phyloP scores from a whole-genome alignment of 2,329 filamentous ascomycete genomes.

The Aspergillus vadensis region DNA sequence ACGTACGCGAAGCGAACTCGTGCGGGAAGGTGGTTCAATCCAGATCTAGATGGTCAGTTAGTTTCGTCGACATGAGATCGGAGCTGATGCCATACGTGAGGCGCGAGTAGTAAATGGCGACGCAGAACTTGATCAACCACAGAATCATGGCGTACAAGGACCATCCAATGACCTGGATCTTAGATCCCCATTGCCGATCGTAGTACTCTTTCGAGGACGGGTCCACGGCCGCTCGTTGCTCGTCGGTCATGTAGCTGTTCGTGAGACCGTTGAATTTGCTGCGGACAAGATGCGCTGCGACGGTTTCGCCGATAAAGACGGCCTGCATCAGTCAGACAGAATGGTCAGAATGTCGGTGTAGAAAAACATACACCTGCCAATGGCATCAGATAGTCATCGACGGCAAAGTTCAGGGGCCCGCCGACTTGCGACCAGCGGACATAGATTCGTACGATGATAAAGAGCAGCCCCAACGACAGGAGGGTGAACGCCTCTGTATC shows the following conservation, averaged over 20 bases:
- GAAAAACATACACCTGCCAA: slow-evolving; percentile 48
- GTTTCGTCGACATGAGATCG: too few species aligned
- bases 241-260: slow-evolving; percentile 58
- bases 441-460: slow-evolving; percentile 54
- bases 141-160: slow-evolving; percentile 55
- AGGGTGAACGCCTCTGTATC: slow-evolving; percentile 50
- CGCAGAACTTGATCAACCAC: slow-evolving; percentile 55
- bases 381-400: slow-evolving; percentile 60
- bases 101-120: slow-evolving; percentile 58
- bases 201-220: slow-evolving; percentile 49
- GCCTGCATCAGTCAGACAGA: slow-evolving; percentile 32
- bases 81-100: slow-evolving; percentile 43
- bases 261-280: slow-evolving; percentile 53
- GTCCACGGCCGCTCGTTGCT: slow-evolving; percentile 49
- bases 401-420: slow-evolving; percentile 45
- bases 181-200: slow-evolving; percentile 52
- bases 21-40: slow-evolving; percentile 40
- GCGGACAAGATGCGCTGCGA: slow-evolving; percentile 51
- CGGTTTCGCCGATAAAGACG: slow-evolving; percentile 52
- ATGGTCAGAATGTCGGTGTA: neutral
- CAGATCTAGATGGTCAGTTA: slow-evolving; percentile 34
- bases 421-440: slow-evolving; percentile 51
- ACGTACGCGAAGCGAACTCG: slow-evolving; percentile 54
- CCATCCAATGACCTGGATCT: slow-evolving; percentile 57
- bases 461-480: slow-evolving; percentile 49